Evolutionary conservation across 768 basidiomycete genomes (phyloP).

Genomic region (Mycena rosella): DNA sequence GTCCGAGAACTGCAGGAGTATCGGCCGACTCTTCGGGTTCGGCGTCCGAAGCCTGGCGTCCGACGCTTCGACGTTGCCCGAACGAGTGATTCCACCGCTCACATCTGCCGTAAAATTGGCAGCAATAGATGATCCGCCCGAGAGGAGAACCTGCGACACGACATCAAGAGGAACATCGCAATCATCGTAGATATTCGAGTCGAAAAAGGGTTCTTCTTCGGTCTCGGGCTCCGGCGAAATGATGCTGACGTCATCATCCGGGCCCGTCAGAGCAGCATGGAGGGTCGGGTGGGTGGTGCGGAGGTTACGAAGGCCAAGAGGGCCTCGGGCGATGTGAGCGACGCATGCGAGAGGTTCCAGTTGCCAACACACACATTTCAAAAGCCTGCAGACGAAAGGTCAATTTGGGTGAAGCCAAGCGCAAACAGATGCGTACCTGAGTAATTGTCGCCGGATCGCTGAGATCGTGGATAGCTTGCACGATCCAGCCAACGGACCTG

Average conservation of each 20-base stretch:
- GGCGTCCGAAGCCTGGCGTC: background rate
- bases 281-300: background rate
- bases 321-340: slow-evolving; percentile 7
- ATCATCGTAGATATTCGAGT: slow-evolving; percentile 17
- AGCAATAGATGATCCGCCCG: background rate
- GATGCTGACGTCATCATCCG: background rate
- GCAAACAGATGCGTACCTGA: background rate
- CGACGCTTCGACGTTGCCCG: slow-evolving; percentile 14
- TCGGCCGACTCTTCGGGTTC: no score
- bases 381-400: slow-evolving; percentile 6
- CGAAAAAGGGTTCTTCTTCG: background rate
- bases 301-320: slow-evolving; percentile 9
- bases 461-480: slow-evolving; percentile 17
- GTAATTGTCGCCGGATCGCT: background rate
- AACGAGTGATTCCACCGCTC: slow-evolving; percentile 20
- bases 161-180: slow-evolving; percentile 29
- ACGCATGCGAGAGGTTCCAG: slow-evolving; percentile 7
- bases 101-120: slow-evolving; percentile 1
- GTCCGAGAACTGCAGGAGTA: no score
- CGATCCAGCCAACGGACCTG: slow-evolving; percentile 25
- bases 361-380: slow-evolving; percentile 13
- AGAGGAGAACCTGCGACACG: background rate
- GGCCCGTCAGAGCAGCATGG: background rate
- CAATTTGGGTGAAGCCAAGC: background rate
- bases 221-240: background rate